These are phyloP conservation scores for Rubroboletus satanas DNA, from an alignment of 768 basidiomycete genomes.

Conservation along the genomic window DNA sequence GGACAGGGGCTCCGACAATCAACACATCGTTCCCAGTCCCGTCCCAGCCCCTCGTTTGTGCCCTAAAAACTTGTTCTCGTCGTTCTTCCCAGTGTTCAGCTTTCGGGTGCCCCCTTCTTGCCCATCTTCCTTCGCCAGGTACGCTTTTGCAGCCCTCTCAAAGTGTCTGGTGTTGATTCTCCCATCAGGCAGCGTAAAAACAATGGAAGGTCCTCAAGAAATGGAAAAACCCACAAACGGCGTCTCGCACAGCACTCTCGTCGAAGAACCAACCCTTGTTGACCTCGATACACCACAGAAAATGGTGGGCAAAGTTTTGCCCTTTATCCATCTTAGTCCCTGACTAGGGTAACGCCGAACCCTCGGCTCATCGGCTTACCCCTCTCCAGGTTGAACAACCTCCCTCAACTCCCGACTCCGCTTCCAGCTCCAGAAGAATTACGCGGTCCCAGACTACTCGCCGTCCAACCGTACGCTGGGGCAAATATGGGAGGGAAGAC, in stretches of 20 bases:
- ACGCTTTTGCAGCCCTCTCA: neutral
- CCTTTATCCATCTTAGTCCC: slow-evolving; percentile 27
- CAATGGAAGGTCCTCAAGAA: slow-evolving; percentile 28
- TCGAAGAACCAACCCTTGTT: slow-evolving; percentile 24
- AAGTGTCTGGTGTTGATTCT: slow-evolving; percentile 19
- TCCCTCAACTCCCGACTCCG: slow-evolving; percentile 24
- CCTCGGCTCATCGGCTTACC: slow-evolving; percentile 21
- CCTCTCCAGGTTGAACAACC: slow-evolving; percentile 22
- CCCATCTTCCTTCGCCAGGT: slow-evolving; percentile 13
- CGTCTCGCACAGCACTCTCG: neutral
- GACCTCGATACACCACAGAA: slow-evolving; percentile 24
- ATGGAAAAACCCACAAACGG: slow-evolving; percentile 18
- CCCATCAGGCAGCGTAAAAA: slow-evolving; percentile 32
- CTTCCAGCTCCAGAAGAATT: slow-evolving; percentile 23
- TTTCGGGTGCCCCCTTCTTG: neutral
- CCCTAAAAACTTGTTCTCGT: slow-evolving; percentile 16
- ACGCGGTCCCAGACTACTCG: slow-evolving; percentile 35
- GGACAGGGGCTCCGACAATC: slow-evolving; percentile 38
- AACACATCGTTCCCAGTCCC: slow-evolving; percentile 26
- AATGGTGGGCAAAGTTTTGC: slow-evolving; percentile 30
- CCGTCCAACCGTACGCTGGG: slow-evolving; percentile 34
- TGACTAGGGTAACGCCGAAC: slow-evolving; percentile 30
- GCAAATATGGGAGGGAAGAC: slow-evolving; percentile 30
- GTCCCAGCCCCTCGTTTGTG: slow-evolving; percentile 9
- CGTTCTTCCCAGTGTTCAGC: slow-evolving; percentile 1